These are phyloP conservation scores for Fraxinus quadrangulata DNA, from an alignment of 257 asterid genomes.

Conservation along the genomic window DNA sequence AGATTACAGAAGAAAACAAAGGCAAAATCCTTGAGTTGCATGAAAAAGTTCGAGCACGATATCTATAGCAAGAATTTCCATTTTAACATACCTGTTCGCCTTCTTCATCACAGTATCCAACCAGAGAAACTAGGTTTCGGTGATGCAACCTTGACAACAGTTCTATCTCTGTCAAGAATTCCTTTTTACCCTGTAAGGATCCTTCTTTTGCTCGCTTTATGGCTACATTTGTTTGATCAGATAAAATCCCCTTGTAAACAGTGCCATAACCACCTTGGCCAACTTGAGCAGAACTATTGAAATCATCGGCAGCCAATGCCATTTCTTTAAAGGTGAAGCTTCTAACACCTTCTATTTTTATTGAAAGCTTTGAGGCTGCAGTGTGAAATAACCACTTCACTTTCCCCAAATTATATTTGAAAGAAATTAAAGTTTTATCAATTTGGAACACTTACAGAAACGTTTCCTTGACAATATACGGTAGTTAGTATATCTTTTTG, in stretches of 20 bases:
- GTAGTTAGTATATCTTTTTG: conserved; percentile 29
- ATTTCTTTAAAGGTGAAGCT: conserved; percentile 46
- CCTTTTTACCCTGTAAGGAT: conserved; percentile 56
- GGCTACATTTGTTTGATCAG: conserved; percentile 48
- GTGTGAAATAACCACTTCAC: not conserved
- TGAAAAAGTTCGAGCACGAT: not conserved
- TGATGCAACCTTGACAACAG: conserved; percentile 62
- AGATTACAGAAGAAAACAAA: not conserved
- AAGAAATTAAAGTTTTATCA: not conserved
- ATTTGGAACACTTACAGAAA: conserved; percentile 29
- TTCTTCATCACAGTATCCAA: conserved; percentile 74
- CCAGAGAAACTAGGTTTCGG: conserved; percentile 57
- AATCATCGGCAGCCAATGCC: conserved; percentile 38
- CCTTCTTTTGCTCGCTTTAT: conserved; percentile 63
- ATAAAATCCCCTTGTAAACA: conserved; percentile 51
- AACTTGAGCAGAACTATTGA: conserved; percentile 41
- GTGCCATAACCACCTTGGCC: conserved; percentile 74
- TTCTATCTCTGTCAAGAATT: conserved; percentile 66
- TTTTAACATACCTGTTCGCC: conserved; percentile 64
- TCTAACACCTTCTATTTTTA: conserved; percentile 63
- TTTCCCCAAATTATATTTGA: not conserved
- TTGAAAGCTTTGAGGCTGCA: conserved; percentile 12
- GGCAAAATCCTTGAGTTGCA: not conserved
- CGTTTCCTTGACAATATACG: conserved; percentile 29
- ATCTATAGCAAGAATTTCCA: not conserved